Evolutionary conservation across 163 green algal species (phyloP).

Genomic region (Scenedesmus sp.): DNA sequence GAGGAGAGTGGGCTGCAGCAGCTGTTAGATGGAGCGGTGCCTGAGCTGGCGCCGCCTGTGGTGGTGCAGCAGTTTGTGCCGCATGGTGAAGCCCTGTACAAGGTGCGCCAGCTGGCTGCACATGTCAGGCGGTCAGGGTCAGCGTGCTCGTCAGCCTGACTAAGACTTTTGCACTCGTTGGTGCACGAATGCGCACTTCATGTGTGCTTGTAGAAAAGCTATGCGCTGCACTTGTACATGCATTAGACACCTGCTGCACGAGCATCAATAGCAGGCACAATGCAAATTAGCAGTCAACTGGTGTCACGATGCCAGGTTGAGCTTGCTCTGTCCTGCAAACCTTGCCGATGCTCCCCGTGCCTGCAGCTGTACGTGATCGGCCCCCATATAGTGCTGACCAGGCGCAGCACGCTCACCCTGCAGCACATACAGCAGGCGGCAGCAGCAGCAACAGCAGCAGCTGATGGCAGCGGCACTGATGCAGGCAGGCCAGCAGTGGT

Average conservation of each 20-base stretch:
- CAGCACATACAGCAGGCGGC: conserved; percentile 5
- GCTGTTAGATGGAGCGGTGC: not conserved
- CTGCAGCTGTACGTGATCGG: conserved; percentile 62
- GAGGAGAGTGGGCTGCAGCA: not conserved
- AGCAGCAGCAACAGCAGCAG: conserved; percentile 24
- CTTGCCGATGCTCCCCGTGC: not conserved
- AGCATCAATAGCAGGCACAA: no score
- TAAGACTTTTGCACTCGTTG: no score
- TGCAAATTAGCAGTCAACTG: no score
- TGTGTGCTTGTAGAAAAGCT: no score
- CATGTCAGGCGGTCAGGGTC: no score
- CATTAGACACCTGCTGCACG: not conserved
- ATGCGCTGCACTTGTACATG: not conserved
- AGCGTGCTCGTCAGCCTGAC: no score
- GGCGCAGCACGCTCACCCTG: conserved; percentile 50
- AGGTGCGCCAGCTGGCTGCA: conserved; percentile 39
- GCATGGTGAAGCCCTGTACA: conserved; percentile 52
- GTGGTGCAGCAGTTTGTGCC: conserved; percentile 59
- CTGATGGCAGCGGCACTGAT: not conserved
- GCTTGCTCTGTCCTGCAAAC: no score
- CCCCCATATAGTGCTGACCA: conserved; percentile 44
- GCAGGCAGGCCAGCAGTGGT: conserved; percentile 12
- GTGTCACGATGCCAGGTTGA: no score
- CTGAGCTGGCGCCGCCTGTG: conserved; percentile 27
- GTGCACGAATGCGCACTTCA: no score